phyloP scores from a whole-genome alignment of 2,329 filamentous ascomycete species.

The Verticillium albo-atrum region DNA sequence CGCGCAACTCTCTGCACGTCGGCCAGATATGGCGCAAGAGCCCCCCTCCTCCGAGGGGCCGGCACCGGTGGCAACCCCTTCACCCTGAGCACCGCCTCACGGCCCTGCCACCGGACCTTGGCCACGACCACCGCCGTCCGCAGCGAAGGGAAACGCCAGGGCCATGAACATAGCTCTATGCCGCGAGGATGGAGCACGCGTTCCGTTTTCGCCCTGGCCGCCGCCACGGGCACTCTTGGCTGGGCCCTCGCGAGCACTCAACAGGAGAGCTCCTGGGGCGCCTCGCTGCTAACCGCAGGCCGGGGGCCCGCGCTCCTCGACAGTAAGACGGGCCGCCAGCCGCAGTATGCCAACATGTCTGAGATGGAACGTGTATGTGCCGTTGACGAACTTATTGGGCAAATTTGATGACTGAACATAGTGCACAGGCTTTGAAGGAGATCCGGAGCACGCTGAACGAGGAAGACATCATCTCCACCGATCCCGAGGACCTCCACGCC shows the following conservation, averaged over 20 bases:
- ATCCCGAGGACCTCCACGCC: slow-evolving; percentile 55
- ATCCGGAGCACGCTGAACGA: slow-evolving; percentile 43
- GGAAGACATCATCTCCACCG: slow-evolving; percentile 57
- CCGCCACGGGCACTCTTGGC: neutral
- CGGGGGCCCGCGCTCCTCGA: neutral
- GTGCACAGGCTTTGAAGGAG: slow-evolving; percentile 46
- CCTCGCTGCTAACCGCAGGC: neutral
- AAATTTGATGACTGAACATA: neutral
- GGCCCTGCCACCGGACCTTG: neutral
- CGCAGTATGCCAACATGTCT: neutral
- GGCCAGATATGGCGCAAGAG: neutral
- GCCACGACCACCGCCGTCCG: neutral
- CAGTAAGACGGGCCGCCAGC: neutral
- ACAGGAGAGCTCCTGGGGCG: neutral
- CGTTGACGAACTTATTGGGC: too few species aligned
- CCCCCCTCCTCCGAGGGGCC: neutral
- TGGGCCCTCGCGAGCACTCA: neutral
- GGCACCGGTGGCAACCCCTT: neutral
- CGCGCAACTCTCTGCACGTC: neutral
- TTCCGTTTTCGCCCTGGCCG: neutral
- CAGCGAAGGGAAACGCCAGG: neutral
- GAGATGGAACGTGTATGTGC: neutral
- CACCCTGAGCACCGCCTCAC: neutral
- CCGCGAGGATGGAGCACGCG: neutral
- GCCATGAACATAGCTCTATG: neutral